Evolutionary conservation across 1,284 basidiomycete genomes (phyloP).

Genomic region (Moniliophthora roreri): DNA sequence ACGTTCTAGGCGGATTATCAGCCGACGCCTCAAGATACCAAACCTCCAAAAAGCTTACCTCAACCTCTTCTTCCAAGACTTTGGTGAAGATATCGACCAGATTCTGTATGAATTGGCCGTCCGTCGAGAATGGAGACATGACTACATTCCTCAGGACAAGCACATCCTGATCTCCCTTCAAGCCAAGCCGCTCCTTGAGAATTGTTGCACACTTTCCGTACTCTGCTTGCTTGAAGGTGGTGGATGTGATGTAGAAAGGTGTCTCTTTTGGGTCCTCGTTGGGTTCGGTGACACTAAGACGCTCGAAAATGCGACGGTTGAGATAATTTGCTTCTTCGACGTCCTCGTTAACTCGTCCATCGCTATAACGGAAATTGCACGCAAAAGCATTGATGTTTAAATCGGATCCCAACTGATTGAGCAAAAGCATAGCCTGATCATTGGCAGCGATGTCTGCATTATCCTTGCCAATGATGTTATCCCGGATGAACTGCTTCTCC

Average conservation of each 20-base stretch:
- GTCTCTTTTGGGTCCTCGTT: neutral
- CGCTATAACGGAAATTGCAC: constrained; percentile 1
- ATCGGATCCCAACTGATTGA: neutral
- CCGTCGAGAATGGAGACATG: neutral
- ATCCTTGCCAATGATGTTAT: neutral
- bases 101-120: neutral
- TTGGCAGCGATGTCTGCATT: neutral
- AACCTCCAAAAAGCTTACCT: neutral
- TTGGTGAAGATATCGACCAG: neutral
- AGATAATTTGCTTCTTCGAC: neutral
- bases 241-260: neutral
- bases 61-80: neutral
- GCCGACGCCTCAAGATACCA: too few species aligned
- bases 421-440: neutral
- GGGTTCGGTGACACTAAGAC: neutral
- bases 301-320: neutral
- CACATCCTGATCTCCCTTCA: neutral
- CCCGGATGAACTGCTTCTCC: neutral
- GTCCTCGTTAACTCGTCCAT: neutral
- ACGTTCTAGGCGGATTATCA: neutral
- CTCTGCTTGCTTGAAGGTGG: neutral
- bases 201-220: neutral
- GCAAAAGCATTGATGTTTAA: neutral
- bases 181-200: neutral
- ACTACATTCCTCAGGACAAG: neutral